These are phyloP conservation scores for Syzygium malaccense DNA, from an alignment of 441 rosid genomes.

Conservation along the genomic window DNA sequence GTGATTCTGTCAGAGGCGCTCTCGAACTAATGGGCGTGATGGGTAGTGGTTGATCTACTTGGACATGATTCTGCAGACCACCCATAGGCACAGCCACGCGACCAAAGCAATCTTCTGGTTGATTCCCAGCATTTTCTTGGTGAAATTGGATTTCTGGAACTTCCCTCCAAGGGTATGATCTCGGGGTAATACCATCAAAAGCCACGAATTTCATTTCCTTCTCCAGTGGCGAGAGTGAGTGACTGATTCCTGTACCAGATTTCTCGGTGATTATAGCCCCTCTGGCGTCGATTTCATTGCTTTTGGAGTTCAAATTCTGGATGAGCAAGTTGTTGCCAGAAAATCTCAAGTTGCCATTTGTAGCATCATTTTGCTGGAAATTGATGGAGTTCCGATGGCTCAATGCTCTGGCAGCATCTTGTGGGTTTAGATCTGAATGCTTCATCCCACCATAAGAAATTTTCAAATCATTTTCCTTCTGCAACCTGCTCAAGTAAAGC, in stretches of 20 bases:
- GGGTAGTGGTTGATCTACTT: neutral
- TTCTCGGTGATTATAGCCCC: neutral
- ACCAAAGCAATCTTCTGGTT: neutral
- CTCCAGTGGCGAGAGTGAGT: neutral
- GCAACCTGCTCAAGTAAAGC: conserved; percentile 81
- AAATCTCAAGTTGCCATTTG: conserved; percentile 26
- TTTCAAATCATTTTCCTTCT: conserved; percentile 57
- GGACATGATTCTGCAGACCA: neutral
- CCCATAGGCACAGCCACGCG: neutral
- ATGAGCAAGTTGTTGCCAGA: conserved; percentile 28
- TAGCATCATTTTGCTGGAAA: conserved; percentile 21
- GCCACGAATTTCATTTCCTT: neutral
- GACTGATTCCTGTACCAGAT: neutral
- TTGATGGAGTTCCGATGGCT: conserved; percentile 36
- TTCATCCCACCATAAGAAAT: conserved; percentile 37
- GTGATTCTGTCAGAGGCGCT: neutral
- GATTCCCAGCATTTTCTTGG: neutral
- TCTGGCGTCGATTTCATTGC: neutral
- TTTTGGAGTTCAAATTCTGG: conserved; percentile 24
- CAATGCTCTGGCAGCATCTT: conserved; percentile 32
- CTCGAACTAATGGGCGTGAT: neutral
- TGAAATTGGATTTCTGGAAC: neutral
- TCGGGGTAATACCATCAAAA: neutral
- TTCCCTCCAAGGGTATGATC: neutral
- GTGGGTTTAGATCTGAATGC: conserved; percentile 43